Evolutionary conservation across 176 grass and related monocot genomes (phyloP), one percentile per base, ranked within the genome.

Genomic region (Eragrostis curvula): DNA sequence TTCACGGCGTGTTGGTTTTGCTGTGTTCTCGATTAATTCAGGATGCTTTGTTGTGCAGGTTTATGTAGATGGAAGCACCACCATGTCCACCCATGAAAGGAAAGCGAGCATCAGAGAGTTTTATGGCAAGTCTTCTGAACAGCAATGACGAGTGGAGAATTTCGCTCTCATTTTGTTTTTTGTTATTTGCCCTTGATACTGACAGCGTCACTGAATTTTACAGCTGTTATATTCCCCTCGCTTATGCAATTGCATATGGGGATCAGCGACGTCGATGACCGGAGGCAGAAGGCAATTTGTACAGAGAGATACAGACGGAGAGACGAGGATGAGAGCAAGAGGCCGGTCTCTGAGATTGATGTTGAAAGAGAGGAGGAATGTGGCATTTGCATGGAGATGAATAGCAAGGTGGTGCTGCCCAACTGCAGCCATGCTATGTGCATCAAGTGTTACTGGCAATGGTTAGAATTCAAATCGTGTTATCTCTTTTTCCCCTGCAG

Each of bases 41-140:
- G 6, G 39, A 9, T 32, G 45, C 27, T 75, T 70, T 15, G 45
- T 0, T 53, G 9, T 78, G 77, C 52, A 94, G 95, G 95, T 98
- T 57, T 98, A 98, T 84, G 95, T 89, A 16, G 92, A 98, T 71
- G 95, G 95, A 52, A 93, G 90, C 27, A 95, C 95, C 29, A 98
- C 90, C 66, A 89, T 98, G 95, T 98, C 95, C 17, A 93, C 90
- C n/a, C 95, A 95, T 18, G 95, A 98, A 78, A 92, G 95, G 81
- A 98, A 98, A 58, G 92, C 95, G 9, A 98, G 92, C 86, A 89
- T 95, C 64, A 94, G 82, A 73, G 95, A 98, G 16, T 98, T 98
- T 40, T 98, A 98, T 53, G 95, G 95, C 90, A 91, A 84, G 87
- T 40, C 15, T 21, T 58, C 52, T 36, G 21, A 12, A 36, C 32